phyloP scores from a whole-genome alignment of 2,329 filamentous ascomycete genomes.

The Apiospora aurea region DNA sequence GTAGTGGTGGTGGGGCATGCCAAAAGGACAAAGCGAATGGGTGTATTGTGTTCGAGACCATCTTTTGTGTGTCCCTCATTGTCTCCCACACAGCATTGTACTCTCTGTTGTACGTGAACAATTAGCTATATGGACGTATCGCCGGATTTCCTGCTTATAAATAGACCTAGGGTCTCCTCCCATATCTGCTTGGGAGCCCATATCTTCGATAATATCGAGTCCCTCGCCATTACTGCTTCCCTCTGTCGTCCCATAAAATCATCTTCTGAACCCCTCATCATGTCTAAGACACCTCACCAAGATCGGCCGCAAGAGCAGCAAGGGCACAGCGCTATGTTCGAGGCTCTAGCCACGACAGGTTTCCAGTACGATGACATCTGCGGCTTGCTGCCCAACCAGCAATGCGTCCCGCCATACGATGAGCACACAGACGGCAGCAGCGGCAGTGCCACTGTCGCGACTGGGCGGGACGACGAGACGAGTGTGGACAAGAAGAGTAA shows the following conservation, averaged over 20 bases:
- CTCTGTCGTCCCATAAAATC: not conserved
- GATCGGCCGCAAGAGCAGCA: not conserved
- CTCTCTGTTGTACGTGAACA: not conserved
- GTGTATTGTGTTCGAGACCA: not conserved
- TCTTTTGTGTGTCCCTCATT: not conserved
- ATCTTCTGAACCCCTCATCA: not conserved
- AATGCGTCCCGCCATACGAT: not conserved
- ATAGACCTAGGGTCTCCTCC: not conserved
- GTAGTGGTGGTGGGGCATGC: not conserved
- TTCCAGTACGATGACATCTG: not conserved
- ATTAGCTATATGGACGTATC: not conserved
- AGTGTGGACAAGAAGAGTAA: not conserved
- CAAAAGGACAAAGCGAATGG: not conserved
- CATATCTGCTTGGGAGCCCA: not conserved
- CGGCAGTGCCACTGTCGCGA: not conserved
- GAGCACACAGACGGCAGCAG: not conserved
- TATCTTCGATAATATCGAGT: not conserved
- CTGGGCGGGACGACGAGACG: not conserved
- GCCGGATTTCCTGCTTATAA: not conserved
- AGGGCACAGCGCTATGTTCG: constrained; percentile 5
- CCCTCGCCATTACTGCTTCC: too few relatives aligned
- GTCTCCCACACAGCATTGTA: not conserved
- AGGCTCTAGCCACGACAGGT: not conserved
- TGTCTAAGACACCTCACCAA: not conserved
- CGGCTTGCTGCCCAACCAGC: not conserved